Evolutionary conservation across 768 basidiomycete genomes (phyloP), one percentile per base, ranked within the genome.

Genomic region (Podaxis rugospora): DNA sequence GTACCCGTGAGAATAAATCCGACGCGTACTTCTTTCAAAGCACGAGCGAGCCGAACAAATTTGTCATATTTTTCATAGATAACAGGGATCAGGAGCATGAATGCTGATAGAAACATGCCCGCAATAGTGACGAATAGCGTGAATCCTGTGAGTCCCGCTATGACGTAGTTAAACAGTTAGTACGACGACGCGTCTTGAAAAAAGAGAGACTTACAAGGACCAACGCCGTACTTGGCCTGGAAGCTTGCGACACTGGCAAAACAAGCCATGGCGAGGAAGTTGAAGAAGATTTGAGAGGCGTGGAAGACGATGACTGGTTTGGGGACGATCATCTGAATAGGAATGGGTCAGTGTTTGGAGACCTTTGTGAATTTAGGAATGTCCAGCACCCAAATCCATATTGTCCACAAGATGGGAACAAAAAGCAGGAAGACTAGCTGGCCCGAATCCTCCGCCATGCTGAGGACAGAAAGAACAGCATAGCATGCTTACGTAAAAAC

Each of bases 191-290:
- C 61, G 62, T 39, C 25, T 46, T 14, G 1, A 49, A 51, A 52
- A 2, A 25, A 52, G 27, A 51, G 39, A 57, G 47, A 84, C 93
- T 66, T 66, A 96, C 95, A 97, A 40, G 93, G 92, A 6, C 92
- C 92, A 23, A 96, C 82, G 9, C 79, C 69, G 84, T 85, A 95
- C 65, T 89, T 88, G 3, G 91, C 87, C 67, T 98, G 95, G 72
- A 96, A 98, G 21, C 80, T 77, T 0, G 95, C 95, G 3, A 94
- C 90, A 66, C 90, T 88, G 6, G 91, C 95, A 66, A 93, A 94
- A 69, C 93, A 95, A 51, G 88, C 89, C 85, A 96, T 89, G 11
- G 92, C 85, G 50, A 98, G 81, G 70, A 98, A 97, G 71, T 90
- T 88, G 85, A 96, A 94, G 80, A 98, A 95, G 57, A 86, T 82